Conservation (phyloP, 2,329 filamentous ascomycete species). For the Apiospora pterosperma region DNA sequence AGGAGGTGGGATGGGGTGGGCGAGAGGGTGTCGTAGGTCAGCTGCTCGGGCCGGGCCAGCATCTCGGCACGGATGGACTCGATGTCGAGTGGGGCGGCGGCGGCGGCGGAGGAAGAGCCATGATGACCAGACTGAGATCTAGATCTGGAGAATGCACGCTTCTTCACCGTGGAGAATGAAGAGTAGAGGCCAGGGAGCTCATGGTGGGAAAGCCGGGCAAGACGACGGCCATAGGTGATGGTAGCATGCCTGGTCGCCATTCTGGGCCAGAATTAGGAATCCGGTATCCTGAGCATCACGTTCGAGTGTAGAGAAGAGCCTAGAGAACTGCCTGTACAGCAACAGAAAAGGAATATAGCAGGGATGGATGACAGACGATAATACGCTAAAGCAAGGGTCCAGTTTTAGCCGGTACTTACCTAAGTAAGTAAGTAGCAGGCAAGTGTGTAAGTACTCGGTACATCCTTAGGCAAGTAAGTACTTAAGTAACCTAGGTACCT, state of each 20-base stretch:
- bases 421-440: no score
- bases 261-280: not conserved
- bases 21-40: conserved; percentile 35
- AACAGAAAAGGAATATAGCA: not conserved
- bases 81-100: conserved; percentile 9
- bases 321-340: not conserved
- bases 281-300: not conserved
- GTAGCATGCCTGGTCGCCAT: not conserved
- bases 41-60: conserved; percentile 19
- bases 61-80: conserved; percentile 20
- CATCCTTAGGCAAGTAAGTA: no score
- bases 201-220: not conserved
- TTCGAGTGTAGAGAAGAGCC: not conserved
- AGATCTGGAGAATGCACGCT: not conserved
- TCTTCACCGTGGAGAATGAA: not conserved
- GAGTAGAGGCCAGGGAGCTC: not conserved
- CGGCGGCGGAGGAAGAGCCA: not conserved
- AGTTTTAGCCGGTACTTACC: not conserved
- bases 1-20: conserved; percentile 65
- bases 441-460: no score
- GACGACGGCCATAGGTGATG: not conserved
- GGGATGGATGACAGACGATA: not conserved
- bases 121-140: not conserved
- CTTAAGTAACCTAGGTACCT: not conserved
- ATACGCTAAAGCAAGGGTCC: not conserved